Conservation (phyloP, 306 rosid genomes). For the Herpetospermum pedunculosum region DNA sequence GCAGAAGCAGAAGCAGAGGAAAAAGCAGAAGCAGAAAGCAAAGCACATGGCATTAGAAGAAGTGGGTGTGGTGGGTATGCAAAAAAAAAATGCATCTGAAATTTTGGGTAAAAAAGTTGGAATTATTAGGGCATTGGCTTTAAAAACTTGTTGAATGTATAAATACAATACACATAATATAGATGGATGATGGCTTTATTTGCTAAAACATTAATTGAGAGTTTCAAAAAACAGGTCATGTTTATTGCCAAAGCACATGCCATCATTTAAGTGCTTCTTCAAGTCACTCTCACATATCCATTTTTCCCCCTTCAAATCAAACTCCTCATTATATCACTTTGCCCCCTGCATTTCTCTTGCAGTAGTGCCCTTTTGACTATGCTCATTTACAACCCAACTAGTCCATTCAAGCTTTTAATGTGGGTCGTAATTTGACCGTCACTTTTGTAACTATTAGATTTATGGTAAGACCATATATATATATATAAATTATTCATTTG, state of each 20-base stretch:
- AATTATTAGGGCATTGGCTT: neutral
- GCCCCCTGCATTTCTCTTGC: neutral
- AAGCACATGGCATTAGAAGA: neutral
- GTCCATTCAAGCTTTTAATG: neutral
- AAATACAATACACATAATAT: neutral
- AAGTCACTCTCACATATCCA: neutral
- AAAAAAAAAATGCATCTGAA: neutral
- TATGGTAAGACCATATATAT: no score
- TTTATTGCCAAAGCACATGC: constrained; percentile 5
- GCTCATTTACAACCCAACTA: neutral
- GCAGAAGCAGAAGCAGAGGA: neutral
- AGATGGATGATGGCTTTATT: neutral
- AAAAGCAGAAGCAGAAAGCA: neutral
- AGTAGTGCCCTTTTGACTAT: neutral
- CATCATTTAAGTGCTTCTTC: neutral
- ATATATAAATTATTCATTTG: no score
- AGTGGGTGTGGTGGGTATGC: neutral
- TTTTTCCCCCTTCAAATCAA: neutral
- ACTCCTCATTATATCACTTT: neutral
- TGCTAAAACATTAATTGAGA: neutral
- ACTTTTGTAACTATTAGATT: neutral
- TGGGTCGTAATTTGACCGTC: neutral
- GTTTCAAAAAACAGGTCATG: constrained; percentile 3
- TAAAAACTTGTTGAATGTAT: neutral
- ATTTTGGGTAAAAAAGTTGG: neutral